Evolutionary conservation across 2,329 filamentous ascomycete genomes (phyloP), one percentile per base, ranked within the genome.

Genomic region (Microsporum audouinii): DNA sequence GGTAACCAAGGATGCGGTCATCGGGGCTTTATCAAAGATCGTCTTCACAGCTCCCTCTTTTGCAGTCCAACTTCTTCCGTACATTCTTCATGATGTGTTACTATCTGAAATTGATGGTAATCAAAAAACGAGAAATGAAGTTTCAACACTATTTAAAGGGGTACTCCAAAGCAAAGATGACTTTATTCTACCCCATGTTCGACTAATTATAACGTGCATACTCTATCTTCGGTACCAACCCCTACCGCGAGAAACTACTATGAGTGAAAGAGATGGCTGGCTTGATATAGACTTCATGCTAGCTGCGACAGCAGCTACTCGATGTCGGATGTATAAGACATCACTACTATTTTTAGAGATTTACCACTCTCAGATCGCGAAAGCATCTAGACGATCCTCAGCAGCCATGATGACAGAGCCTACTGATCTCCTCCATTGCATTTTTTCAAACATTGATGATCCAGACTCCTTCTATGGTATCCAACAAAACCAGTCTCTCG

Each of bases 381-480:
- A 82, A 38, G 74, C 79, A 17, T 87, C 87, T 49, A 81, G 88
- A 62, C 83, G 88, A 57, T 87, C 88, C 6, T 90, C 87, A 1
- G 75, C 78, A 2, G 78, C 77, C 65, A 76, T 81, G 71, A 73
- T 65, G 65, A 70, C 78, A 55, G 76, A 85, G 31, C 82, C 88
- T 5, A 80, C 82, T 2, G 84, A 88, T 34, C 79, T 95, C 0
- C 78, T 97, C 10, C 80, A 96, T 51, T 79, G 82, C 0, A 91
- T 99, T 2, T 99, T 94, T 71, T 88, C 89, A 70, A 92, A 89
- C 63, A 88, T 99, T 55, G 91, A 96, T 69, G 95, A 99, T 68
- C 92, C 91, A 1, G 94, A 99, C 72, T 87, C 91, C 0, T 99
- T 95, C 72, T 99, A 99, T 70, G 95, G 94, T 2, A 81, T 96